Conservation (phyloP, 139 green algal genomes). For the Haematococcus sp. region DNA sequence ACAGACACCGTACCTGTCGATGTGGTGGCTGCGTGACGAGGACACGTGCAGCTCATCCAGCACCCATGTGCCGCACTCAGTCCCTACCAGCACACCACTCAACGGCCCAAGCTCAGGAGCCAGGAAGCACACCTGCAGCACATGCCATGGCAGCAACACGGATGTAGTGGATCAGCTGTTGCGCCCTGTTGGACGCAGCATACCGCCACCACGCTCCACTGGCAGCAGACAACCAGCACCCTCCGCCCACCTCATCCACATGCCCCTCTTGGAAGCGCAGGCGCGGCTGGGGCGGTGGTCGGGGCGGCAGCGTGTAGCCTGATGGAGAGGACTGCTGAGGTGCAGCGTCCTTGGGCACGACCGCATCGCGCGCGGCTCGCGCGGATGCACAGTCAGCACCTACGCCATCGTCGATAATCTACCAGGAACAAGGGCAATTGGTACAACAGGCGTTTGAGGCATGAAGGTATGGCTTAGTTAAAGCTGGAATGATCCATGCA, state of each 20-base stretch:
- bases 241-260: constrained; percentile 68
- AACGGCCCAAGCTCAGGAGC: constrained; percentile 72
- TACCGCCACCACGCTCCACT: too few species aligned
- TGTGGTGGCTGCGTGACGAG: constrained; percentile 55
- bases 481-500: too few species aligned
- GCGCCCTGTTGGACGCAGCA: too few species aligned
- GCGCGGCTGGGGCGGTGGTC: constrained; percentile 9
- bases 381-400: constrained; percentile 20
- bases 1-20: too few species aligned
- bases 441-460: background rate
- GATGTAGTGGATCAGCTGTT: too few species aligned
- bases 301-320: background rate
- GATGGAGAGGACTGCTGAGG: background rate
- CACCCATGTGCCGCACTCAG: constrained; percentile 67
- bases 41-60: constrained; percentile 68
- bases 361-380: too few species aligned
- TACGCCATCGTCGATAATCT: constrained; percentile 20
- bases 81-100: constrained; percentile 61
- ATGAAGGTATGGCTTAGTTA: background rate
- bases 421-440: background rate
- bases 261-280: constrained; percentile 71
- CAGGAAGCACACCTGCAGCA: constrained; percentile 51
- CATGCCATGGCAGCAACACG: background rate
- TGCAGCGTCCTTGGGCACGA: background rate
- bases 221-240: too few species aligned